A percentile compares a stretch with the other conserved stretches of the same genome.
Evolutionary conservation across 169 alveolate species (phyloP).

Genomic region (Plasmodium ovale): DNA sequence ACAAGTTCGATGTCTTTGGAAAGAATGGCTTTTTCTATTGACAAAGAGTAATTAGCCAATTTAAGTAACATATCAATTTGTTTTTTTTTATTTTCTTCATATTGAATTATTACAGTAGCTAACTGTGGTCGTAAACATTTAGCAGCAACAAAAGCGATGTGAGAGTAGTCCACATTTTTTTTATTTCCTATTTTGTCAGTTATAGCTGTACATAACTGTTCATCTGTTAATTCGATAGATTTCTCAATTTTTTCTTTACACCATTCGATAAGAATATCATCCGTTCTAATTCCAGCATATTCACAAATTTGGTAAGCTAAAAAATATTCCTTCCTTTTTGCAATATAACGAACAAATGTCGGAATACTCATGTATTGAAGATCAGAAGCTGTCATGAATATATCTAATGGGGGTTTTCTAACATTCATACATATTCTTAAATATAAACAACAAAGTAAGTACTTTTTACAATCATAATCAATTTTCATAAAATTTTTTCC

Average conservation of each 20-base stretch:
- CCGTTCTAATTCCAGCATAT: slow-evolving; percentile 80
- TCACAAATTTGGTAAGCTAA: slow-evolving; percentile 85
- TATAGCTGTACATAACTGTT: slow-evolving; percentile 77
- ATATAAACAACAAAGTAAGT: slow-evolving; percentile 25
- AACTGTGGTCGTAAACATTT: slow-evolving; percentile 79
- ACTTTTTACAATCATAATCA: slow-evolving; percentile 48
- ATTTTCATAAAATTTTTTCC: slow-evolving; percentile 76
- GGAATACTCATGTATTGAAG: slow-evolving; percentile 73
- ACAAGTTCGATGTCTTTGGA: slow-evolving; percentile 83
- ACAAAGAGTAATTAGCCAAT: slow-evolving; percentile 79
- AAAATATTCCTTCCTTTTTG: slow-evolving; percentile 80
- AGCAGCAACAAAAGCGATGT: slow-evolving; percentile 81
- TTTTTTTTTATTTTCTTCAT: slow-evolving; percentile 78
- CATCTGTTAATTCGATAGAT: slow-evolving; percentile 83
- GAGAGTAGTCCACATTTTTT: slow-evolving; percentile 55
- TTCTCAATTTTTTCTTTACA: slow-evolving; percentile 82
- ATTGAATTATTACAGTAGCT: slow-evolving; percentile 79
- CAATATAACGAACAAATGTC: slow-evolving; percentile 47
- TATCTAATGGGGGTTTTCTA: slow-evolving; percentile 78
- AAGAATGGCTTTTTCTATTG: slow-evolving; percentile 80
- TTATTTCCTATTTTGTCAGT: slow-evolving; percentile 39
- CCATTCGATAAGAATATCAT: slow-evolving; percentile 81
- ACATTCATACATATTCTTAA: slow-evolving; percentile 76
- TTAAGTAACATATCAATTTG: slow-evolving; percentile 81
- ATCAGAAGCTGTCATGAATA: slow-evolving; percentile 77